A percentile compares a stretch with the other conserved stretches of the same genome.
Conservation (phyloP, 2,329 filamentous ascomycete species). For the Elsinoe batatas region DNA sequence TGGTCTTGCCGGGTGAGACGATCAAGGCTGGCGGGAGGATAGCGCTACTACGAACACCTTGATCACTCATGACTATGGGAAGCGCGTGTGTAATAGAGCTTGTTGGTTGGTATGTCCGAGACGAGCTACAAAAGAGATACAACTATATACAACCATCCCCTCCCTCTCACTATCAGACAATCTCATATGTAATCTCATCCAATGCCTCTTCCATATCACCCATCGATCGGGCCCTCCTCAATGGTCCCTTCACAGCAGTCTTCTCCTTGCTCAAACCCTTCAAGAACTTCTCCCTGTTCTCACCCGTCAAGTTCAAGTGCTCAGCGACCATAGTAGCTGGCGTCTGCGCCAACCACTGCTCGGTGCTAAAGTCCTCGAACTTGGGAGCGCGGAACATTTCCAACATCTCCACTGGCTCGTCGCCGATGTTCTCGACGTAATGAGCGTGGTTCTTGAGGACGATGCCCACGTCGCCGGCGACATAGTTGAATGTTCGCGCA, state of each 20-base stretch:
- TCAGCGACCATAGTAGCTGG: slow-evolving; percentile 48
- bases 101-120: not conserved
- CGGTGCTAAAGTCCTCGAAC: slow-evolving; percentile 55
- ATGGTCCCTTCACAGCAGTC: slow-evolving; percentile 13
- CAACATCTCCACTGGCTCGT: slow-evolving; percentile 64
- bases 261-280: slow-evolving; percentile 11
- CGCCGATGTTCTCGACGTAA: slow-evolving; percentile 73
- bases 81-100: not conserved
- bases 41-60: slow-evolving; percentile 19
- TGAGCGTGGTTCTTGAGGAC: slow-evolving; percentile 69
- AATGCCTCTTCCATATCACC: slow-evolving; percentile 10
- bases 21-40: slow-evolving; percentile 29
- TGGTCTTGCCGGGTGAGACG: slow-evolving; percentile 34
- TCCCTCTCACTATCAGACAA: not conserved
- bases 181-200: slow-evolving; percentile 9
- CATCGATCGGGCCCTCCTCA: slow-evolving; percentile 13
- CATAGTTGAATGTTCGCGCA: slow-evolving; percentile 67
- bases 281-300: slow-evolving; percentile 11
- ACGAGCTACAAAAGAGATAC: not conserved
- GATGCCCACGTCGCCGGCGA: slow-evolving; percentile 65
- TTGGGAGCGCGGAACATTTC: slow-evolving; percentile 57
- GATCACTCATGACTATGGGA: not conserved
- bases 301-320: slow-evolving; percentile 11
- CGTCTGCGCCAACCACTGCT: slow-evolving; percentile 60
- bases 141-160: not conserved